A percentile compares a stretch with the other conserved stretches of the same genome.
Conservation (phyloP, 2,329 filamentous ascomycete species). For the Aspergillus pseudoglaucus region DNA sequence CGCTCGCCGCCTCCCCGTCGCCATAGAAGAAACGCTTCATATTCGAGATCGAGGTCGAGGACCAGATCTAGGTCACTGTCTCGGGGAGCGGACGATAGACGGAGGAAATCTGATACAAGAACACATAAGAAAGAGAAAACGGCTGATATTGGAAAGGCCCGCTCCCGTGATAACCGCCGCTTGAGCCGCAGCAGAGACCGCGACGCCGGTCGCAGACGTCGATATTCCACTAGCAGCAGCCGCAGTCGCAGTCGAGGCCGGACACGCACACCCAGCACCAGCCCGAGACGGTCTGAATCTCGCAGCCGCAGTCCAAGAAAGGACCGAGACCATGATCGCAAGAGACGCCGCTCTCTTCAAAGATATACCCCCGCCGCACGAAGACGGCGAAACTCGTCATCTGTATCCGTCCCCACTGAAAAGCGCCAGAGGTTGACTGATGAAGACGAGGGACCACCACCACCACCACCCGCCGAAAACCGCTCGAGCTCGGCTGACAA, state of each 20-base stretch:
- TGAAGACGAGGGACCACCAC: slow-evolving; percentile 24
- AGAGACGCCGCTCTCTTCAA: slow-evolving; percentile 40
- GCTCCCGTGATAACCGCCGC: slow-evolving; percentile 36
- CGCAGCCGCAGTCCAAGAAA: slow-evolving; percentile 21
- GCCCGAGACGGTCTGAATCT: slow-evolving; percentile 21
- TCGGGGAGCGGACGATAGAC: slow-evolving; percentile 22
- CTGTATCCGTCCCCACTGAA: slow-evolving; percentile 35
- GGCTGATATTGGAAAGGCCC: slow-evolving; percentile 47
- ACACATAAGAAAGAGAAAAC: slow-evolving; percentile 37
- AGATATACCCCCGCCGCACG: slow-evolving; percentile 39
- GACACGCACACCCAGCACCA: slow-evolving; percentile 17
- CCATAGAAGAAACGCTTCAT: slow-evolving; percentile 31
- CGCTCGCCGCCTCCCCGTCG: slow-evolving; percentile 26
- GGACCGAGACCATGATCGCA: slow-evolving; percentile 17
- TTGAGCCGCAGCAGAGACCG: slow-evolving; percentile 34
- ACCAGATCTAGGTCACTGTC: slow-evolving; percentile 30
- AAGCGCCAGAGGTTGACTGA: slow-evolving; percentile 38
- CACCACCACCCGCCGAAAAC: slow-evolving; percentile 13
- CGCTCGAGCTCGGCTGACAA: slow-evolving; percentile 10
- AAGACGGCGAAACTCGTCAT: slow-evolving; percentile 38
- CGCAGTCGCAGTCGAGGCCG: slow-evolving; percentile 13
- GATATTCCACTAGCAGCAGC: slow-evolving; percentile 20
- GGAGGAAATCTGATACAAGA: slow-evolving; percentile 39
- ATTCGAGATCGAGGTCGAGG: slow-evolving; percentile 30
- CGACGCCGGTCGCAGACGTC: slow-evolving; percentile 25